A percentile compares a stretch with the other conserved stretches of the same genome.
phyloP scores from a whole-genome alignment of 1,139 yeast genomes.

The Kurtzmaniella natalensis region DNA sequence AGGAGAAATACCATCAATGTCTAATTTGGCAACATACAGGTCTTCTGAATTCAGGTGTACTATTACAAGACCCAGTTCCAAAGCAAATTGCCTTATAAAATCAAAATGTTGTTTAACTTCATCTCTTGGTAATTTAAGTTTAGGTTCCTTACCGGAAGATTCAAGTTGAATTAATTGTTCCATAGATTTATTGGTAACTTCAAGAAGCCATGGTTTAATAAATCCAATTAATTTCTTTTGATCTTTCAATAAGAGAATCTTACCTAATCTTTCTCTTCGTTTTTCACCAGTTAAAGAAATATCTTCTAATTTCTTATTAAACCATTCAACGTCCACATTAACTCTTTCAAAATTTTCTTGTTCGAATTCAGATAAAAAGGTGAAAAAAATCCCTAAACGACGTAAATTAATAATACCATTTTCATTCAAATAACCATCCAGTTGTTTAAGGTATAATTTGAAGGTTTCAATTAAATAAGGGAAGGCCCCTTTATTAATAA shows the following conservation, averaged over 20 bases:
- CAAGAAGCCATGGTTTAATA: constrained; percentile 67
- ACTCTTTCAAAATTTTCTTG: constrained; percentile 75
- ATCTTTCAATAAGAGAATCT: constrained; percentile 60
- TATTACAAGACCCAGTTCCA: constrained; percentile 62
- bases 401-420: constrained; percentile 74
- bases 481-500: constrained; percentile 92
- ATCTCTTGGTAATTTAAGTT: constrained; percentile 44
- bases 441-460: constrained; percentile 67
- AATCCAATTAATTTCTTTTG: constrained; percentile 64
- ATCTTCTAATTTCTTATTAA: constrained; percentile 76
- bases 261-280: constrained; percentile 63
- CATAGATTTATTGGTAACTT: constrained; percentile 26
- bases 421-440: constrained; percentile 84
- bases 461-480: constrained; percentile 85
- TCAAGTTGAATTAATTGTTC: constrained; percentile 31
- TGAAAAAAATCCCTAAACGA: constrained; percentile 72
- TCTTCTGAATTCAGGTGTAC: constrained; percentile 56
- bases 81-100: constrained; percentile 58
- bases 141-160: constrained; percentile 43
- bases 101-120: constrained; percentile 48
- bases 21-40: constrained; percentile 56
- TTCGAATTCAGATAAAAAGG: constrained; percentile 64
- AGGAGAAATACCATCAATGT: constrained; percentile 69
- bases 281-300: constrained; percentile 71
- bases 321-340: constrained; percentile 89